Evolutionary conservation across 2,329 filamentous ascomycete genomes (phyloP), one percentile per base, ranked within the genome.

Genomic region (Grosmannia huntii): DNA sequence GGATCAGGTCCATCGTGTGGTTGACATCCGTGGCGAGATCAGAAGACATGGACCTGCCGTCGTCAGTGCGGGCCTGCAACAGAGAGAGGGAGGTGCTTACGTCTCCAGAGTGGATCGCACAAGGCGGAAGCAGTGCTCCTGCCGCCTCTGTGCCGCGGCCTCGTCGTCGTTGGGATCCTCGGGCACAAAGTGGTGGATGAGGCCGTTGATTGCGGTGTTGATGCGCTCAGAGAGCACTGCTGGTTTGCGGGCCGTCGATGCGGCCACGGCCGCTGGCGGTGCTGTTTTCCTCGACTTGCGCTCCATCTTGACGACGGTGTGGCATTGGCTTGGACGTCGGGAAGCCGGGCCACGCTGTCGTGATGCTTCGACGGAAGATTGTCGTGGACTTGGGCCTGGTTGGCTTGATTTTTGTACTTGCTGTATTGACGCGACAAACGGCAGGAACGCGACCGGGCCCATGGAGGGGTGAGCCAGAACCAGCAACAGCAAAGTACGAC

Each of bases 1-100:
- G 94, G 71, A 99, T 96, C 66, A 95, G 75, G 69, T 96, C 90
- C 33, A 89, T 89, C 57, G 91, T 90, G 76, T 96, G 91, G 69
- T 95, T 92, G 63, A 95, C 86, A 68, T 91, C 87, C 60, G 85
- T 80, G 33, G 81, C 79, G 56, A 85, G 72, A 57, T 78, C 73
- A 59, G 72, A 68, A 51, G 76, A 75, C 62, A 76, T 79, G 60
- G 52, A 62, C 50, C 60, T 63, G 61, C 19, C 27, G 11, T n/a
- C 5, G 31, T 36, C 50, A 53, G 53, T 31, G 6, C 31, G 23
- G 7, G 5, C 19, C 28, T 11, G 4, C 25, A 27, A 31, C 21
- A 31, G 31, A 41, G 25, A 53, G 50, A 19, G 46, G 36, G 28
- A 19, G 25, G 49, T 57, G 54, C 70, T 64, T 67, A 82, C 80